Conservation (phyloP, 352 stramenopile genomes). For the Phytophthora citrophthora region DNA sequence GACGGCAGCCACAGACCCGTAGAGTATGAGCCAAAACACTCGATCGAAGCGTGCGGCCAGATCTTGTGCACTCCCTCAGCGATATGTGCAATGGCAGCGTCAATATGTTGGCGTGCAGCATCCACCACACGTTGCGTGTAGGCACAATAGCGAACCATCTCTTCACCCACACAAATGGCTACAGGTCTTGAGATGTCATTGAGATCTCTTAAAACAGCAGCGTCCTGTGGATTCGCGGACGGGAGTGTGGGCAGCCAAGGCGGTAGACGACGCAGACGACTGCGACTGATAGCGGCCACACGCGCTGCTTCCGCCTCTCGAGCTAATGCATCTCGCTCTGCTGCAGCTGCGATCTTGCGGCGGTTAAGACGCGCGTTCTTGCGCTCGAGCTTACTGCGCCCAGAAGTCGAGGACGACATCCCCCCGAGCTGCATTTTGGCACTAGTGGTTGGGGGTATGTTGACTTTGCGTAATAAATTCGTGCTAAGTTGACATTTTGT, state of each 20-base stretch:
- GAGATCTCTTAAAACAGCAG: constrained; percentile 19
- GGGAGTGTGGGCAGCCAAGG: constrained; percentile 38
- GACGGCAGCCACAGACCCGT: constrained; percentile 89
- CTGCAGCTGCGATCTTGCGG: constrained; percentile 39
- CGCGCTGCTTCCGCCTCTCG: constrained; percentile 34
- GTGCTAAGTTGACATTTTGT: neutral
- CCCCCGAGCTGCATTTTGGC: constrained; percentile 1
- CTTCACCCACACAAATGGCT: constrained; percentile 46
- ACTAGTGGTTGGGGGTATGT: constrained; percentile 19
- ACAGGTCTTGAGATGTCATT: constrained; percentile 30
- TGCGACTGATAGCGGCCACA: constrained; percentile 34
- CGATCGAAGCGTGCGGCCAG: constrained; percentile 77
- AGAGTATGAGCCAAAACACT: constrained; percentile 86
- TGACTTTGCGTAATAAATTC: neutral
- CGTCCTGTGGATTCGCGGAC: constrained; percentile 24
- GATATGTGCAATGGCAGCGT: constrained; percentile 78
- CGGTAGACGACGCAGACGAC: constrained; percentile 33
- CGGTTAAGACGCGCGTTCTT: constrained; percentile 49
- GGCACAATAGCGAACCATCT: constrained; percentile 68
- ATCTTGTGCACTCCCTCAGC: constrained; percentile 65
- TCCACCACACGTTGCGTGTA: constrained; percentile 73
- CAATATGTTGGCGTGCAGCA: constrained; percentile 58
- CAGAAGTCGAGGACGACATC: constrained; percentile 4
- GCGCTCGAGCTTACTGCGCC: constrained; percentile 48
- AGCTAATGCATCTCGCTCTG: constrained; percentile 30